A percentile compares a stretch with the other conserved stretches of the same genome.
Evolutionary conservation across 2,329 filamentous ascomycete species (phyloP).

Genomic region (Fusarium austroafricanum): DNA sequence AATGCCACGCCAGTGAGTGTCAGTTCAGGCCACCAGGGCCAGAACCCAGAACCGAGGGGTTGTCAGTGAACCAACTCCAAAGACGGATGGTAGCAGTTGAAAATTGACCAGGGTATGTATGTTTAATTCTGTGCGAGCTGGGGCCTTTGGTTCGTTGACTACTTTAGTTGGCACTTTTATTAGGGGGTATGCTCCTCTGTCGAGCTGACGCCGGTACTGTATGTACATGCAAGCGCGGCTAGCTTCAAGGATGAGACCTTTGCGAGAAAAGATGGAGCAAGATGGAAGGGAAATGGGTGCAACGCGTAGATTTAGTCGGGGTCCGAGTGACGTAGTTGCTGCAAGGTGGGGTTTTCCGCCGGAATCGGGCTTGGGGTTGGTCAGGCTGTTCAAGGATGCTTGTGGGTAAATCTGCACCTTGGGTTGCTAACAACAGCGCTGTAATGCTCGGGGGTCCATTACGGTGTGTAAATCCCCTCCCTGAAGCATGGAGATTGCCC

Average conservation of each 20-base stretch:
- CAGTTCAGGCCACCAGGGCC: too few species aligned
- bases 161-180: background rate
- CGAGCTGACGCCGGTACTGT: slow-evolving; percentile 22
- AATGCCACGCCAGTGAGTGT: slow-evolving; percentile 9
- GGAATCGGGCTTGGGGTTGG: slow-evolving; percentile 33
- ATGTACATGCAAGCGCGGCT: slow-evolving; percentile 23
- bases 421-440: slow-evolving; percentile 14
- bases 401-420: slow-evolving; percentile 12
- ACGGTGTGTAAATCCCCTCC: slow-evolving; percentile 17
- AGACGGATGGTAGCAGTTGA: slow-evolving; percentile 3
- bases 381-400: slow-evolving; percentile 13
- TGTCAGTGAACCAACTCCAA: background rate
- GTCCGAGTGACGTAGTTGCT: slow-evolving; percentile 40
- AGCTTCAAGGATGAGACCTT: slow-evolving; percentile 31
- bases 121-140: slow-evolving; percentile 5
- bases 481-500: slow-evolving; percentile 15
- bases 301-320: slow-evolving; percentile 34
- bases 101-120: slow-evolving; percentile 15
- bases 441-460: slow-evolving; percentile 27
- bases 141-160: slow-evolving; percentile 3
- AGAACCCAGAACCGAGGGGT: slow-evolving; percentile 10
- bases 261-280: slow-evolving; percentile 26
- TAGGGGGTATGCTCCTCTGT: slow-evolving; percentile 6
- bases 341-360: slow-evolving; percentile 20
- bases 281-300: slow-evolving; percentile 27